These are phyloP conservation scores for Sporothrix protearum DNA, from an alignment of 2,329 filamentous ascomycete genomes.

Conservation along the genomic window DNA sequence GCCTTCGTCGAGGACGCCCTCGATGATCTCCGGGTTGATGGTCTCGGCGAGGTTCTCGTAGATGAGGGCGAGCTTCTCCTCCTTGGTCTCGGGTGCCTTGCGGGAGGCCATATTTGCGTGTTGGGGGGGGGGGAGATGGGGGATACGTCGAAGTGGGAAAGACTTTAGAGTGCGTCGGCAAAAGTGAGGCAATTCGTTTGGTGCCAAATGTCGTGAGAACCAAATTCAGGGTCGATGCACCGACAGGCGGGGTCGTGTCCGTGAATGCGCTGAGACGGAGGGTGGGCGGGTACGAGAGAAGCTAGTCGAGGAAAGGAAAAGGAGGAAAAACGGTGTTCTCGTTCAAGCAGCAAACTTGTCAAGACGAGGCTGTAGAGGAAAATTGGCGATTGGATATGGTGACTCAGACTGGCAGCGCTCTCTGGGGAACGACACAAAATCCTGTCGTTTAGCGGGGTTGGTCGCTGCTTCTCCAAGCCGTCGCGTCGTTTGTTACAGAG, in stretches of 20 bases:
- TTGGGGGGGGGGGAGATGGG: neutral
- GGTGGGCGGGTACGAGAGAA: neutral
- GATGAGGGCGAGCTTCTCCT: slow-evolving; percentile 69
- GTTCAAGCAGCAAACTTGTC: neutral
- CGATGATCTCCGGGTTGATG: slow-evolving; percentile 79
- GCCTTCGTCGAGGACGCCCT: slow-evolving; percentile 66
- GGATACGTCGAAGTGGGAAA: too few relatives aligned
- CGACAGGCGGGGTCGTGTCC: neutral
- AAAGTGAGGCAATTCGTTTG: slow-evolving; percentile 14
- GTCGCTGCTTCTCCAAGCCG: neutral
- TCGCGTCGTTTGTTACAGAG: neutral
- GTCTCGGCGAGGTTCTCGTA: slow-evolving; percentile 76
- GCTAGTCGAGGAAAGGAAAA: neutral
- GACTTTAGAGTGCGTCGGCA: neutral
- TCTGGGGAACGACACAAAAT: slow-evolving; percentile 2
- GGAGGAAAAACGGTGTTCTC: neutral
- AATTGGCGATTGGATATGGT: neutral
- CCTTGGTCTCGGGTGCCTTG: slow-evolving; percentile 28
- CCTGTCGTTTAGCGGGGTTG: neutral
- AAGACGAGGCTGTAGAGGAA: neutral
- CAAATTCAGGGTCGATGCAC: slow-evolving; percentile 10
- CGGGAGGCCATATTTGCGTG: slow-evolving; percentile 24
- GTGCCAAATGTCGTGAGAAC: neutral
- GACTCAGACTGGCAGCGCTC: neutral
- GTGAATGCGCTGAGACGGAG: neutral